Percentiles rank a stretch among this genome's conserved stretches.
Evolutionary conservation across 2,329 filamentous ascomycete genomes (phyloP).

Genomic region (Aspergillus sp.): DNA sequence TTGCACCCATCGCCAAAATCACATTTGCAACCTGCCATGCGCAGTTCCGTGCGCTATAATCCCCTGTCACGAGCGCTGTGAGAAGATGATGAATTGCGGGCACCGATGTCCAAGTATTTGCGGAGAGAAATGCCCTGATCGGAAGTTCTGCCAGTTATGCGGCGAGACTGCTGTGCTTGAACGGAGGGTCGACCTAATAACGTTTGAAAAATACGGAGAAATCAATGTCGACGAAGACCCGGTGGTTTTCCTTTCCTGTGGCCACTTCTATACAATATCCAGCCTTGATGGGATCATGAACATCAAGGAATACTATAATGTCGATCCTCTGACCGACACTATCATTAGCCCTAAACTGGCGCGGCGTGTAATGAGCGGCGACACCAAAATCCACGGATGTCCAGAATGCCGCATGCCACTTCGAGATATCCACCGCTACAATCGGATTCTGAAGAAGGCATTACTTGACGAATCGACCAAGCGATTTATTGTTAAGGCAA

Average conservation of each 20-base stretch:
- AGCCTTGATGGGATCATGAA: slow-evolving; percentile 7
- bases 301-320: slow-evolving; percentile 4
- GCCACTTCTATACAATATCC: slow-evolving; percentile 8
- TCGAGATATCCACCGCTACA: slow-evolving; percentile 9
- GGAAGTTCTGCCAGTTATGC: slow-evolving; percentile 5
- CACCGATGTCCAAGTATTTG: slow-evolving; percentile 13
- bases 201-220: slow-evolving; percentile 4
- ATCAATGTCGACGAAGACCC: slow-evolving; percentile 7
- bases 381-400: slow-evolving; percentile 2
- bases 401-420: slow-evolving; percentile 8
- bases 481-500: slow-evolving; percentile 5
- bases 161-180: neutral
- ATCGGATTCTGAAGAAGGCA: slow-evolving; percentile 5
- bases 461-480: slow-evolving; percentile 9
- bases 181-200: slow-evolving; percentile 4
- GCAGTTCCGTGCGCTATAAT: slow-evolving; percentile 10
- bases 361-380: neutral
- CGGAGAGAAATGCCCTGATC: slow-evolving; percentile 9
- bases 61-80: slow-evolving; percentile 9
- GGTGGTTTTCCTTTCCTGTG: slow-evolving; percentile 7
- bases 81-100: slow-evolving; percentile 8
- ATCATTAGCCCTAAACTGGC: neutral
- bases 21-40: slow-evolving; percentile 9
- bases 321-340: neutral
- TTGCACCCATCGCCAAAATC: slow-evolving; percentile 7